Evolutionary conservation across 78 protist genomes (phyloP), one percentile per base, ranked within the genome.

Genomic region (Dictyostelium firmibasis): DNA sequence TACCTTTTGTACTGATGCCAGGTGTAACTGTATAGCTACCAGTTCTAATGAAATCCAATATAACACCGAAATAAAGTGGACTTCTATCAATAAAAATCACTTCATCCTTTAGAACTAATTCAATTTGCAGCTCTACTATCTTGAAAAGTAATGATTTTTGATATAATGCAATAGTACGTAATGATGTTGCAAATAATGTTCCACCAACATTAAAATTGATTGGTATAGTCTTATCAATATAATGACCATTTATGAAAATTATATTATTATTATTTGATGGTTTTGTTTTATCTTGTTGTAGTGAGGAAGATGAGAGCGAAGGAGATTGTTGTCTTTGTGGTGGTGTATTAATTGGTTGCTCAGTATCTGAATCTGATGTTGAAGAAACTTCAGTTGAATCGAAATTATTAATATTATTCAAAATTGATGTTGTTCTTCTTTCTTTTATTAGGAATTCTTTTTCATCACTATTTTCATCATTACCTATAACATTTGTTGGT

Each of bases 141-240:
- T 81, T 78, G 74, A 18, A 89, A 11, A 89, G 74, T n/a, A 89
- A n/a, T 20, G 79, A 41, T 10, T 31, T 35, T 81, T 43, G 76
- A 44, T 62, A 60, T 18, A 31, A 43, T 13, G 85, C 10, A 23
- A 89, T 23, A 0, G 94, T 81, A 29, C 43, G 57, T 9, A 89
- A 10, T 79, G 60, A 29, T 2, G 87, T 81, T 16, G 94, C 94
- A 81, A 81, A 89, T 27, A 89, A 27, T 5, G 88, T 89, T 35
- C 94, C 94, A 44, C 94, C 94, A 16, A 89, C 94, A 81, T 89
- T 89, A 25, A 89, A 89, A 64, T 78, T 89, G 13, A 89, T 78
- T 43, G 94, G 94, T 35, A 47, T 62, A 2, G 88, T 57, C 50
- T 75, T 78, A 25, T 89, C 94, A 4, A 89, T 35, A 29, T 20